These are phyloP conservation scores for Chlorella variabilis DNA, from an alignment of 163 green algal genomes.

Conservation along the genomic window DNA sequence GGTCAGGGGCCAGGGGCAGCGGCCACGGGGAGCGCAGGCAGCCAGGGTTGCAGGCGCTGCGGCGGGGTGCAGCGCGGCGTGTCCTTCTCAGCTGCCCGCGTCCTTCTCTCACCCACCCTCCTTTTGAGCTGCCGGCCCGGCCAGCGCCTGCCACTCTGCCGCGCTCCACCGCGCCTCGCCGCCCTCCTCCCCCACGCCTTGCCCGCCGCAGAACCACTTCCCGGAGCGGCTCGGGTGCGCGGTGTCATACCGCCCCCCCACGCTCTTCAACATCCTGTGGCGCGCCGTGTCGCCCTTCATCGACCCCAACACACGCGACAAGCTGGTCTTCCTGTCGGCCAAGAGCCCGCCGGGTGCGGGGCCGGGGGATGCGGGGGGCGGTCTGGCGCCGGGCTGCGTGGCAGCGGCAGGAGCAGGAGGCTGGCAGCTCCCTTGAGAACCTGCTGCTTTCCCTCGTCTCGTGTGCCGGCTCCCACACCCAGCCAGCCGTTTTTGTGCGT, in stretches of 20 bases:
- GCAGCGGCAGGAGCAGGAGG: too few species aligned
- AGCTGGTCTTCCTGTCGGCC: constrained; percentile 57
- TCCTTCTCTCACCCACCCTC: too few species aligned
- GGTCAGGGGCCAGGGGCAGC: constrained; percentile 17
- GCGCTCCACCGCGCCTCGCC: too few species aligned
- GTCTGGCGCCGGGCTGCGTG: background rate
- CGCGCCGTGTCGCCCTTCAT: constrained; percentile 61
- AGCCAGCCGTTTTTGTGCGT: too few species aligned
- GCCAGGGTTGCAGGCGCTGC: too few species aligned
- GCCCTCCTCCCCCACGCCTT: too few species aligned
- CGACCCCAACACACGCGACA: constrained; percentile 59
- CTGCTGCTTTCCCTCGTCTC: background rate
- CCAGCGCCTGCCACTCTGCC: too few species aligned
- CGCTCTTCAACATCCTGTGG: constrained; percentile 79
- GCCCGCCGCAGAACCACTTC: constrained; percentile 82
- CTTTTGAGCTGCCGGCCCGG: too few species aligned
- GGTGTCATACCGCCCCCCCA: constrained; percentile 77
- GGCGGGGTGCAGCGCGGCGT: too few species aligned
- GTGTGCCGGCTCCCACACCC: background rate
- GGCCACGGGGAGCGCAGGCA: too few species aligned
- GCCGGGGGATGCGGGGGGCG: background rate
- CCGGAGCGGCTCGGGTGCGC: constrained; percentile 81
- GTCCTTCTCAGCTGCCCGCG: too few species aligned
- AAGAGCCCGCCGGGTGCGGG: constrained; percentile 15
- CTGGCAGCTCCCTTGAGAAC: too few species aligned